Base-by-base conservation (phyloP, 805 yeast genomes). In the Metschnikowia chrysomelidarum region DNA sequence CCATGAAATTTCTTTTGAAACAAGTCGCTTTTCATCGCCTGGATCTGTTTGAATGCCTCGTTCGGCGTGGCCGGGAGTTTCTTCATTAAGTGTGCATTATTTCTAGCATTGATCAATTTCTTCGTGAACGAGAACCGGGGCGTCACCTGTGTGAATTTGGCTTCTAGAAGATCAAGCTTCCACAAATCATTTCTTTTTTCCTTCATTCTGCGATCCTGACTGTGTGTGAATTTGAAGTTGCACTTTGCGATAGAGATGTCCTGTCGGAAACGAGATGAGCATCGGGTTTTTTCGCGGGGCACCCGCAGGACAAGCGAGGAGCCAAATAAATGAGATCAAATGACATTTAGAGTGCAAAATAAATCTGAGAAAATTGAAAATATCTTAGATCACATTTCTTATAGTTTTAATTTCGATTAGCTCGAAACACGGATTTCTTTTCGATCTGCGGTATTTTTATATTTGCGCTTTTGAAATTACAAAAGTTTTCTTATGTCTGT, bases 141-240 rank as follows among this genome's bases (percentile, higher is more conserved):
- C 13, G 57, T 49, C 17, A 60, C 47, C 5, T 60, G 51, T 19
- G 66, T 51, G 56, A 63, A 76, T 48, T 72, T 70, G 24, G 67
- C 63, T 46, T 80, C 83, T 23, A 80, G 56, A 17, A 78, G 53
- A 49, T 80, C 86, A 28, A 80, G 57, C 46, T 71, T 71, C 76
- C 80, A 76, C 27, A 69, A 43, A 11, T 50, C 52, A 22, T 57
- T 55, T 40, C 69, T 72, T 34, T 67, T 68, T 45, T 63, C 64
- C 36, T 51, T 54, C 40, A 48, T 43, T 27, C 16, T 19, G 23
- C 27, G 9, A n/a, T n/a, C n/a, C n/a, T n/a, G n/a, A n/a, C n/a
- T 13, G n/a, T n/a, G n/a, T n/a, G n/a, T n/a, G n/a, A n/a, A n/a
- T n/a, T n/a, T n/a, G n/a, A 20, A 20, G 22, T 7, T 20, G 24